Base-by-base conservation (phyloP, 129 eudicot species). In the Scalesia atractyloides region DNA sequence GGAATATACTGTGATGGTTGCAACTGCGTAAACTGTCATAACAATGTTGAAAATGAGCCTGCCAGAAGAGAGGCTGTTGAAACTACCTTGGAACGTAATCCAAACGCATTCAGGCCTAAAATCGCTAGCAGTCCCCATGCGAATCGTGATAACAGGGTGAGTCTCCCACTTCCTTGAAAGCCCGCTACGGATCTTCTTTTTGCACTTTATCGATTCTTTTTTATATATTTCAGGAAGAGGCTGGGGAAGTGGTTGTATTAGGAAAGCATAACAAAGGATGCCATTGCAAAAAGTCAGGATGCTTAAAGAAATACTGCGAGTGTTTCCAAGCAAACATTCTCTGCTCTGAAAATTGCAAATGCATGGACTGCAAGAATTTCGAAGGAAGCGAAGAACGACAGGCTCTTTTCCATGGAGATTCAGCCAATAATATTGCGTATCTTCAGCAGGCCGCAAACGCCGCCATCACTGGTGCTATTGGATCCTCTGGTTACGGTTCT, bases 221-320 rank as follows among this genome's bases (percentile, higher is more conserved):
- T 50, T 36, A 65, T 48, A 65, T 49, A 19, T 33, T 74, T 14
- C 84, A 88, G 96, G 88, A 68, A 52, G 96, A 84, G 72, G 72
- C 68, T 0, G 82, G 88, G 22, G 87, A 74, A 49, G 77, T 59
- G 48, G 37, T 65, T 53, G 22, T 69, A 9, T 41, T 73, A 6
- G 86, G 76, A 59, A 89, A 83, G 68, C 96, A 93, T 78, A 84
- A 85, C 78, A 93, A 89, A 80, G 98, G 98, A 74, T 93, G 98
- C 66, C 74, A 89, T 79, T 93, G 98, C 83, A 89, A 87, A 67
- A 93, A 82, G 70, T 89, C 98, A 10, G 89, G 92, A 48, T 93
- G 98, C 76, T 88, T 93, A 69, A 93, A 93, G 92, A 93, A 77
- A 83, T 93, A 93, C 46, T 93, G 98, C 22, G 97, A 93, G 85